Percentiles rank a stretch among this genome's conserved stretches.
These are phyloP conservation scores for Umbelopsis ramanniana DNA, from an alignment of 192 early-diverging fungal genomes.

Conservation along the genomic window DNA sequence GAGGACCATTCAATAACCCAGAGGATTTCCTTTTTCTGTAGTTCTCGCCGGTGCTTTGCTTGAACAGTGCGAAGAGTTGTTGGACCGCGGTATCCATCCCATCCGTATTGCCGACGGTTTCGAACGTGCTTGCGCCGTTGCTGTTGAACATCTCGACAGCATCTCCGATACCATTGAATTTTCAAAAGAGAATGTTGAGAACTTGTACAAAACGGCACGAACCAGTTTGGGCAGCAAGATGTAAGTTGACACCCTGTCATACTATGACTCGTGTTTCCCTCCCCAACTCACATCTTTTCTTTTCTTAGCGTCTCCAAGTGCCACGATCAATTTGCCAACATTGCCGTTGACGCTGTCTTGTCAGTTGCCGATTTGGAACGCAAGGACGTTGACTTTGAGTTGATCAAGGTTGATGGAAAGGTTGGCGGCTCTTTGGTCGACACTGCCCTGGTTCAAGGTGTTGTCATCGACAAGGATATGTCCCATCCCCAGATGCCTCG, in stretches of 20 bases:
- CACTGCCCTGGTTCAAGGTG: constrained; percentile 92
- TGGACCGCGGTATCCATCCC: constrained; percentile 97
- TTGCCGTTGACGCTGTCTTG: constrained; percentile 97
- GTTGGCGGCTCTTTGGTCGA: constrained; percentile 96
- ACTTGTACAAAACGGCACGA: constrained; percentile 94
- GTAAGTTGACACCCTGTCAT: constrained; percentile 48
- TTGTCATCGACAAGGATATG: constrained; percentile 99
- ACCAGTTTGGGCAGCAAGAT: constrained; percentile 99
- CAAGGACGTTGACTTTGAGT: constrained; percentile 99
- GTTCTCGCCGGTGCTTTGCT: constrained; percentile 97
- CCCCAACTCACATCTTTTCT: not conserved
- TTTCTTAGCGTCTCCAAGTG: constrained; percentile 88
- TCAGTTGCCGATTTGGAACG: constrained; percentile 98
- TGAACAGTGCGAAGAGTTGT: constrained; percentile 94
- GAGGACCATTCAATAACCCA: too few relatives aligned
- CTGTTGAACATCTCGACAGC: constrained; percentile 88
- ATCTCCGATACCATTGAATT: constrained; percentile 93
- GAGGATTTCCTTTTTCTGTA: constrained; percentile 26
- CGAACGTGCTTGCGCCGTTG: constrained; percentile 94
- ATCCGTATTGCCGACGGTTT: constrained; percentile 99
- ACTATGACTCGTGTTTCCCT: not conserved
- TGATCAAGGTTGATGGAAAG: constrained; percentile 99
- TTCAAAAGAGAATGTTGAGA: constrained; percentile 76
- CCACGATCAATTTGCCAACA: constrained; percentile 97
- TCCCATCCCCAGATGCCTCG: constrained; percentile 99